These are phyloP conservation scores for Clavaria fumosa DNA, from an alignment of 768 basidiomycete genomes.

Conservation along the genomic window DNA sequence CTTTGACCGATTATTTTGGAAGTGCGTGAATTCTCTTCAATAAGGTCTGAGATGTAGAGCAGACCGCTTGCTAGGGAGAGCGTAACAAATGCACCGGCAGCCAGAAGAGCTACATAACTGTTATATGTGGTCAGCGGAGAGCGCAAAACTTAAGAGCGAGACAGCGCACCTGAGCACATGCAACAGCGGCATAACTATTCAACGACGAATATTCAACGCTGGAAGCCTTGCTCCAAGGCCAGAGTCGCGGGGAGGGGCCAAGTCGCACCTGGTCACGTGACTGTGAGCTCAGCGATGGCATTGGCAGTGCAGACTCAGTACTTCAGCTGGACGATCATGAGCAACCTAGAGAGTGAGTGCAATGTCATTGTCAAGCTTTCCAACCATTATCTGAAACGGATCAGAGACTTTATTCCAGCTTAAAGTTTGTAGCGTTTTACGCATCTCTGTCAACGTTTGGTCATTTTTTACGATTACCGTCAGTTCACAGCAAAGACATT, in stretches of 20 bases:
- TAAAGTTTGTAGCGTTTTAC: constrained; percentile 40
- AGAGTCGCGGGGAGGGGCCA: constrained; percentile 3
- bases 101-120: constrained; percentile 62
- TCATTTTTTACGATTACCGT: constrained; percentile 8
- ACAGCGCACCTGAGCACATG: constrained; percentile 42
- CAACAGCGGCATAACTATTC: constrained; percentile 32
- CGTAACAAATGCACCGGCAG: constrained; percentile 81
- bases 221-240: background rate
- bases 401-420: constrained; percentile 97
- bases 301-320: constrained; percentile 3
- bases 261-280: constrained; percentile 8
- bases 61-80: constrained; percentile 92
- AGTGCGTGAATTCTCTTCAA: constrained; percentile 78
- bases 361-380: background rate
- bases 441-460: constrained; percentile 18
- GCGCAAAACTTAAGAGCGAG: constrained; percentile 6
- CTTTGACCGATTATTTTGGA: constrained; percentile 77
- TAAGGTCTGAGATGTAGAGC: constrained; percentile 85
- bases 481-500: constrained; percentile 98
- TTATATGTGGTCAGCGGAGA: constrained; percentile 1
- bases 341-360: constrained; percentile 77
- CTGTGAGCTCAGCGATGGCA: constrained; percentile 1
- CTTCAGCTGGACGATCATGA: constrained; percentile 29
- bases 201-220: background rate
- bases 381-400: constrained; percentile 17